Evolutionary conservation across 139 green algal species (phyloP), one percentile per base, ranked within the genome.

Genomic region (Trebouxia sp.): DNA sequence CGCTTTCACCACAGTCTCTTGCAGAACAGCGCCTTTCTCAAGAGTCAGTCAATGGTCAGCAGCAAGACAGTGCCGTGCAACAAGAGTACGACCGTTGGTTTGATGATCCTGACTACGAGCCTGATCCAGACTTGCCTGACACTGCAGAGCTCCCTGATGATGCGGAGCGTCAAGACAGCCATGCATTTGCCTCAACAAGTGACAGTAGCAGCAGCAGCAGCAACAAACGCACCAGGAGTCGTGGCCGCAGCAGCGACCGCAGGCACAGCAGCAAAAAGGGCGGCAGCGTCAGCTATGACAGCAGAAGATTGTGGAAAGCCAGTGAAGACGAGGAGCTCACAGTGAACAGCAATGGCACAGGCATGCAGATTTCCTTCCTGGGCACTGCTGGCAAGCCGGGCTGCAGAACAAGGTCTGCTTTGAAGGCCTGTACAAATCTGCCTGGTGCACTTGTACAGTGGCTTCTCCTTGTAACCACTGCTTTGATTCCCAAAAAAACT

Each of bases 311-410:
- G 1, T 72, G 62, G 62, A n/a, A 43, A 3, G 62, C 32, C 14
- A 43, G 35, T 35, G 37, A 17, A 10, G 32, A 30, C 5, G 62
- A 72, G 14, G 32, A 72, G 35, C 32, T 45, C 14, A 22, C 28
- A 15, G 62, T 72, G 32, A 72, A 77, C 24, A 56, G 41, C 69
- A 77, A 77, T 56, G 41, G 28, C 14, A 56, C 41, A 20, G 69
- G 69, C 39, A 77, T 77, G 69, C 69, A 77, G 41, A 42, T 77
- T 1, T 51, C 69, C 12, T 77, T 77, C 6, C 9, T 77, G 69
- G 69, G 69, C 26, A 77, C 69, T 51, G 69, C 41, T 56, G 14
- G 5, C 38, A 53, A 24, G 4, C 24, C 39, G 26, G 32, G 3
- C 41, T 38, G 26, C 41, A 35, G 14, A 55, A 35, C 69, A 1